Conservation (phyloP, 805 yeast genomes). For the Candida tammaniensis region DNA sequence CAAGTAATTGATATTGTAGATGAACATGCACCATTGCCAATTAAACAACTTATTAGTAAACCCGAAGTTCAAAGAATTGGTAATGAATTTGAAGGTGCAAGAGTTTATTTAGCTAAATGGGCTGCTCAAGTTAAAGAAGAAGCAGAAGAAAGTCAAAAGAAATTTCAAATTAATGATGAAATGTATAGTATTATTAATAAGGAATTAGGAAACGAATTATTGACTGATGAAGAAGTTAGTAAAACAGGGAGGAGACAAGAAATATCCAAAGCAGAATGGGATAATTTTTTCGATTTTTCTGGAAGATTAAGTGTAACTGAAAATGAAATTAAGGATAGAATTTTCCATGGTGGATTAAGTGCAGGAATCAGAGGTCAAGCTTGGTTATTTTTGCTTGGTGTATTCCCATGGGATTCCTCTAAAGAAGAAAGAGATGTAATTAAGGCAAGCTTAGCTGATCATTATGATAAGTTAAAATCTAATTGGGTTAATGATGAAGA, state of each 20-base stretch:
- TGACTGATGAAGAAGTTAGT: constrained; percentile 59
- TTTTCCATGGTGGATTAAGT: constrained; percentile 87
- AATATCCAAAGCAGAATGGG: constrained; percentile 76
- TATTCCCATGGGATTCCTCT: constrained; percentile 88
- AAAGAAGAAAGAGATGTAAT: constrained; percentile 62
- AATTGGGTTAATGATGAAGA: constrained; percentile 65
- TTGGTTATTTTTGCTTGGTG: constrained; percentile 82
- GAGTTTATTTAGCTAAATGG: constrained; percentile 93
- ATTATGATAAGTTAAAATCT: constrained; percentile 62
- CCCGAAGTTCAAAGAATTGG: constrained; percentile 82
- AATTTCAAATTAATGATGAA: constrained; percentile 55
- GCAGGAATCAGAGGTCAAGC: constrained; percentile 62
- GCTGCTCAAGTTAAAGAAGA: constrained; percentile 91
- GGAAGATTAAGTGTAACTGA: constrained; percentile 76
- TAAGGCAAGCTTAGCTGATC: constrained; percentile 51
- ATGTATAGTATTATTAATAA: constrained; percentile 53
- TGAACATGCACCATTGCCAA: constrained; percentile 57
- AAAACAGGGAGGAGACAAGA: constrained; percentile 65
- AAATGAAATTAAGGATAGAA: constrained; percentile 72
- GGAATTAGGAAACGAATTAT: constrained; percentile 59
- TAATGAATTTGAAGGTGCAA: constrained; percentile 90
- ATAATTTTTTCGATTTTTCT: constrained; percentile 70
- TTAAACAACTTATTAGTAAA: constrained; percentile 58
- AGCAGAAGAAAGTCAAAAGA: constrained; percentile 60
- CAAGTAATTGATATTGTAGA: constrained; percentile 64